phyloP scores from a whole-genome alignment of 164 flowering plant species.

The Stephania japonica region DNA sequence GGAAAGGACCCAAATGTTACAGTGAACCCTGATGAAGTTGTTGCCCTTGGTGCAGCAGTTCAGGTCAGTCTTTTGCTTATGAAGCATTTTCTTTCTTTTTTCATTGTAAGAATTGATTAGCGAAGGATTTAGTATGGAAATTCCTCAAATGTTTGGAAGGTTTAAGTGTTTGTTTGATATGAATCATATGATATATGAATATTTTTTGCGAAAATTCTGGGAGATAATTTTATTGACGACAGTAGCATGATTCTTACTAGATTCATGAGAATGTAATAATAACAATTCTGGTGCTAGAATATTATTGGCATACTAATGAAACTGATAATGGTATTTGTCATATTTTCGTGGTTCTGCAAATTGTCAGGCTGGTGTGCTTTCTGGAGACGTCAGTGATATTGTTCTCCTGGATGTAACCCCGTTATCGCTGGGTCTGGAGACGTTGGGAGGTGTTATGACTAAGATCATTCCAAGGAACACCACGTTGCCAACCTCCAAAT shows the following conservation, averaged over 20 bases:
- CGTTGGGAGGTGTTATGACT: constrained; percentile 72
- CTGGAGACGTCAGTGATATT: constrained; percentile 79
- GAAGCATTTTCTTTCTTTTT: background rate
- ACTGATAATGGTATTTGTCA: background rate
- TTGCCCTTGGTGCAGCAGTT: constrained; percentile 86
- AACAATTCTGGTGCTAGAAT: too few relatives aligned
- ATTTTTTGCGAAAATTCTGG: too few relatives aligned
- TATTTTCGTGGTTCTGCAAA: background rate
- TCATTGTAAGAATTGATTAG: background rate
- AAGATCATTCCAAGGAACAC: constrained; percentile 51
- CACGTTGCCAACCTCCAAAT: constrained; percentile 70
- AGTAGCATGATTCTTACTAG: too few relatives aligned
- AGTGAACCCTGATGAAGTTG: constrained; percentile 35
- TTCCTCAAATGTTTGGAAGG: background rate
- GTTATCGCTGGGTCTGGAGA: constrained; percentile 62
- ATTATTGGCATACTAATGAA: background rate
- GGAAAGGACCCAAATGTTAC: constrained; percentile 32
- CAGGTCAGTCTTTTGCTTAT: constrained; percentile 40
- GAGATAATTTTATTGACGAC: too few relatives aligned
- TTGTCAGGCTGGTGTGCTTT: constrained; percentile 64
- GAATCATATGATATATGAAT: background rate
- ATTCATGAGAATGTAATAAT: too few relatives aligned
- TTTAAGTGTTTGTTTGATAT: background rate
- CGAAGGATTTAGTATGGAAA: background rate
- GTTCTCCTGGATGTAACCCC: constrained; percentile 72